Conservation (phyloP, 1,284 basidiomycete genomes). For the Takashimella tepidaria region DNA sequence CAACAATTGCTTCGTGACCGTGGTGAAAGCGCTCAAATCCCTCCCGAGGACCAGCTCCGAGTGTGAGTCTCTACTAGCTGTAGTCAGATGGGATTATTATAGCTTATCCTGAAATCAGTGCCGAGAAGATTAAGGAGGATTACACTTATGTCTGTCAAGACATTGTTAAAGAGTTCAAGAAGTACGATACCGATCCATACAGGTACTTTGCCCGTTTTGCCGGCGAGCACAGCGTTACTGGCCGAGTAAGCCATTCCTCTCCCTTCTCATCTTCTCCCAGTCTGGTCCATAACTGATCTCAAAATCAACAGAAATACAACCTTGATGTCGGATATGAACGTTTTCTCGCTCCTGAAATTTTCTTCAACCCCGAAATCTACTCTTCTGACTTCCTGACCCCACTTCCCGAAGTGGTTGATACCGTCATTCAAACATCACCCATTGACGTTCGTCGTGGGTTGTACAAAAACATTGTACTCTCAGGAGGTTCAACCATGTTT, state of each 20-base stretch:
- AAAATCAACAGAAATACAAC: slow-evolving; percentile 63
- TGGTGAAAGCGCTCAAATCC: slow-evolving; percentile 81
- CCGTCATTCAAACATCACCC: slow-evolving; percentile 91
- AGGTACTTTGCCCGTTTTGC: slow-evolving; percentile 94
- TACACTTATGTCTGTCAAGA: slow-evolving; percentile 99
- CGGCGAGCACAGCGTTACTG: slow-evolving; percentile 88
- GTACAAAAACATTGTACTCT: slow-evolving; percentile 96
- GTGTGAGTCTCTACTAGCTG: slow-evolving; percentile 49
- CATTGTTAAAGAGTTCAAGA: slow-evolving; percentile 97
- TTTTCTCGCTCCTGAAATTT: slow-evolving; percentile 98
- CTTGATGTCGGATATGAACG: slow-evolving; percentile 98
- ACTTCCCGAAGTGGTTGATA: slow-evolving; percentile 92
- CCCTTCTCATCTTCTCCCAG: neutral
- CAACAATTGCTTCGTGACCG: slow-evolving; percentile 94
- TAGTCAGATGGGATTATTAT: too few species aligned
- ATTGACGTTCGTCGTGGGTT: slow-evolving; percentile 91
- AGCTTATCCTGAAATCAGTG: slow-evolving; percentile 41
- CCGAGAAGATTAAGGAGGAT: slow-evolving; percentile 95
- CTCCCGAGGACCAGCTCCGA: slow-evolving; percentile 91
- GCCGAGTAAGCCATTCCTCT: slow-evolving; percentile 58
- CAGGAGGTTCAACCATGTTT: slow-evolving; percentile 96
- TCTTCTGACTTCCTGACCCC: slow-evolving; percentile 98
- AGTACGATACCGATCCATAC: slow-evolving; percentile 94
- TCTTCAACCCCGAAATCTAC: slow-evolving; percentile 99
- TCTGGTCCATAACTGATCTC: slow-evolving; percentile 1